A percentile compares a stretch with the other conserved stretches of the same genome.
phyloP scores from a whole-genome alignment of 1,139 yeast species.

The Magnusiomyces clavatus region DNA sequence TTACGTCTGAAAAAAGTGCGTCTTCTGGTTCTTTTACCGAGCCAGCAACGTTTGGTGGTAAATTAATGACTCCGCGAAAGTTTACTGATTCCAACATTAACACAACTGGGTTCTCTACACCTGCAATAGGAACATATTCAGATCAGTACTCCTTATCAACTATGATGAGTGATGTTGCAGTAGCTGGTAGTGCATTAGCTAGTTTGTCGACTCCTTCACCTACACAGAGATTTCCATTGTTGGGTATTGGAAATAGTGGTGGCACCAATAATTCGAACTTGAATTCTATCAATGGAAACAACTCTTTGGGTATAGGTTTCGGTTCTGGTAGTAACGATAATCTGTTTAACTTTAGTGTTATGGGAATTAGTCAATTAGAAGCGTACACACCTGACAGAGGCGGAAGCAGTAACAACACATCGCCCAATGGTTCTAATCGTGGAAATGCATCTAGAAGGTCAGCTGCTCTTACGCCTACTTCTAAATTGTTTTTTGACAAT shows the following conservation, averaged over 20 bases:
- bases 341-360: constrained; percentile 35
- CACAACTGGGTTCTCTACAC: not conserved
- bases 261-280: not conserved
- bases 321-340: not conserved
- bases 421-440: not conserved
- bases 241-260: constrained; percentile 3
- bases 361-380: constrained; percentile 43
- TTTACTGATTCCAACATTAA: not conserved
- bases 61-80: constrained; percentile 1
- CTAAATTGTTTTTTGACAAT: constrained; percentile 3
- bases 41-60: too few species aligned
- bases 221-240: constrained; percentile 36
- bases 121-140: not conserved
- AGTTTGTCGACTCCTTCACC: constrained; percentile 26
- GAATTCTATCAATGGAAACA: not conserved
- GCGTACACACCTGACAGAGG: constrained; percentile 84
- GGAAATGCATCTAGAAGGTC: not conserved
- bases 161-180: constrained; percentile 2
- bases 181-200: constrained; percentile 4
- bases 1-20: too few species aligned
- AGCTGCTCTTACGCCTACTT: constrained; percentile 1
- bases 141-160: constrained; percentile 4
- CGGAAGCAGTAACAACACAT: constrained; percentile 15
- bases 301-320: not conserved
- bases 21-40: too few species aligned